Base-by-base conservation (phyloP, 1,284 basidiomycete genomes). In the Puccinia novopanici region DNA sequence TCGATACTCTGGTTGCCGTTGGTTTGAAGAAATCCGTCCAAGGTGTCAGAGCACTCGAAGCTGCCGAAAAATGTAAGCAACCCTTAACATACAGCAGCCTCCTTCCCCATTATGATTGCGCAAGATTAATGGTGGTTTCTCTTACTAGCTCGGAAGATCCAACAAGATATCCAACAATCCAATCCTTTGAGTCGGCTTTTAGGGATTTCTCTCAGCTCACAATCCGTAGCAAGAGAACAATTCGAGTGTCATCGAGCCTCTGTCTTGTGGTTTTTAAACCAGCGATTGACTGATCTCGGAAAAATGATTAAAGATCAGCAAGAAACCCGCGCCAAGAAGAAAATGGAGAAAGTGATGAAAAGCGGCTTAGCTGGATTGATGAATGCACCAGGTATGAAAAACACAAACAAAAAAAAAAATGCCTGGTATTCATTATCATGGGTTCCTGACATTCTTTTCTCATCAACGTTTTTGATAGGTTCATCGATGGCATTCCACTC, bases 1-100 rank as follows among this genome's bases (percentile, higher is more conserved):
- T 96, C 81, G 94, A 96, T 87, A 87, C 94, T 82, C 93, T 95
- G 85, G 91, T 93, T 40, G 91, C 92, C 82, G 89, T 93, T 81
- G 91, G 94, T 74, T 88, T 96, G 80, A 90, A 90, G 75, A 90
- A 91, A 79, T 94, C 92, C 85, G 90, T 93, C 22, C 91, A 94
- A 82, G 89, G 92, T 82, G 91, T 96, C 30, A n/a, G n/a, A n/a
- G 90, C 92, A 86, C 91, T 96, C 88, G 94, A 96, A 84, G 87
- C 88, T 30, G 87, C 93, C 19, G 94, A 96, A 87, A 92, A 92
- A 85, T 89, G 93, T 95, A 86, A 84, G 91, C 87, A 5, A 76
- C 82, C 71, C 80, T 13, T 81, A 55, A 22, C 1, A 2, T 4
- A 34, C 1, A 34, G 4, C 70, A 34, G 68, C 75, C 42, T 70